Evolutionary conservation across 371 early-diverging fungal genomes (phyloP), one percentile per base, ranked within the genome.

Genomic region (Blakeslea trispora): DNA sequence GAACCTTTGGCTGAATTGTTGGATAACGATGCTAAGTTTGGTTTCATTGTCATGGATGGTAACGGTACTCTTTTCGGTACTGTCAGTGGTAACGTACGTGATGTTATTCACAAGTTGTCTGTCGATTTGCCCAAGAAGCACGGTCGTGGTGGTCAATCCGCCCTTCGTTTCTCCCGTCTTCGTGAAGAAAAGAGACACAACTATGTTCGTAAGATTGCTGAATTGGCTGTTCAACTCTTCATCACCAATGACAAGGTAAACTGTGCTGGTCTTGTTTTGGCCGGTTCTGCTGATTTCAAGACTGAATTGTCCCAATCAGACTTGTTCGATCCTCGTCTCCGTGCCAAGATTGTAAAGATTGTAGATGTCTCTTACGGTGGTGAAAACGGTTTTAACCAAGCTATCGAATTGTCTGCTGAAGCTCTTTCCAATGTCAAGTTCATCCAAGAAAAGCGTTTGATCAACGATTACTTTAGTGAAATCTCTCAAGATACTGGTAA

Each of bases 41-140:
- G 99, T 31, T 99, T 99, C 75, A 98, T 99, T 69, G 86, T 99
- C 57, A 98, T 99, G 91, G 99, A 99, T 76, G 99, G 99, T 86
- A 94, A 94, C 77, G 97, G 98, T 46, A 79, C 96, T 7, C 78
- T 99, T 47, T 99, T 98, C 74, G 99, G 99, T 48, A 91, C 94
- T n/a, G 81, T 99, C 21, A 85, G 93, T 53, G 99, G 99, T 45
- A 99, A 96, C 79, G 92, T 91, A 15, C 95, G 99, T 57, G 97
- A 98, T 53, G 88, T 99, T 45, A 79, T 99, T 58, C 97, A 98
- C 81, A 92, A 93, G 69, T 82, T 99, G 51, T 74, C 86, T 21
- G 99, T 99, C 40, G 99, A 99, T 69, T 76, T 99, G 61, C 99
- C 99, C 61, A 99, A 99, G 86, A 99, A 99, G 91, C 99, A 99